Evolutionary conservation across 345 rosid species (phyloP), one percentile per base, ranked within the genome.

Genomic region (Euclidium syriacum): DNA sequence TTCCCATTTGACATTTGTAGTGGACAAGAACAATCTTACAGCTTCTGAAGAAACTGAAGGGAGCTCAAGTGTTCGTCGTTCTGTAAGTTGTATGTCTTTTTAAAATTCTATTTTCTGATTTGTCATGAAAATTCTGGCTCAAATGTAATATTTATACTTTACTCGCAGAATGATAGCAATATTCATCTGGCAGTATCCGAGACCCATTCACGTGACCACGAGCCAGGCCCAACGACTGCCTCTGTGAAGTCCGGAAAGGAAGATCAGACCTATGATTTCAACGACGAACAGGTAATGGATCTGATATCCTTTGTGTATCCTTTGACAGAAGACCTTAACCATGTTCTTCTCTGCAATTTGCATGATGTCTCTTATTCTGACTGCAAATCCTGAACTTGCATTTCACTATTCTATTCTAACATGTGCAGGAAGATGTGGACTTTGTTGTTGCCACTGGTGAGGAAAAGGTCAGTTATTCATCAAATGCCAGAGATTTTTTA

Each of bases 11-110:
- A 27, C 36, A 29, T 66, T 18, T 72, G 73, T 73, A 95, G 98
- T 65, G 40, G 71, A 68, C 38, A 71, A 32, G 46, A 73, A 65
- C 25, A 65, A 68, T 77, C 60, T 34, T 60, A 53, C 66, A 54
- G 64, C 74, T 71, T 73, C 73, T 35, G 61, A 58, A 72, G 70
- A 76, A 69, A 58, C 67, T 39, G 85, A 75, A 54, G 46, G 64
- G 52, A 73, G 77, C 76, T 66, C 74, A 44, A 78, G 58, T 83
- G 81, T 77, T 88, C 94, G 96, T 74, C 92, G 95, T 90, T 86
- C 86, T 95, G 98, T 95, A 95, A 95, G 99, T 95, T 95, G 99
- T 95, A 95, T 88, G 97, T 95, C 90, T 90, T 88, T 76, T 81
- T 62, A 29, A 73, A 78, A 81, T 73, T 78, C 75, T 49, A 41